Evolutionary conservation across 2,329 filamentous ascomycete species (phyloP).

Genomic region (Paecilomyces formosus): DNA sequence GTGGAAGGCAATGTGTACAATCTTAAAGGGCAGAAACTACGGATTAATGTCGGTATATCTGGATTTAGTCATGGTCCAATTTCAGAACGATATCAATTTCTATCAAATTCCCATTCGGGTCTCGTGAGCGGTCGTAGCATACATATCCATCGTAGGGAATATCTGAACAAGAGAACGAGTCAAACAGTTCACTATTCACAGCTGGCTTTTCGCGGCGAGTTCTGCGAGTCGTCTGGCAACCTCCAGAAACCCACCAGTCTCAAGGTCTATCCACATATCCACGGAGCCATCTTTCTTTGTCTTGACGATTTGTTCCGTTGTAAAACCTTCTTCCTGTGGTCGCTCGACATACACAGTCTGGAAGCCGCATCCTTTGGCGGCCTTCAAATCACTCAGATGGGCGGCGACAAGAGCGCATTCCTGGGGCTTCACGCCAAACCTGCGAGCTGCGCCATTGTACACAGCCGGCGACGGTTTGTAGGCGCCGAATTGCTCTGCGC

Average conservation of each 20-base stretch:
- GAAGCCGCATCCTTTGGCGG: constrained; percentile 53
- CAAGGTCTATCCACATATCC: constrained; percentile 48
- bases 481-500: constrained; percentile 56
- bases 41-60: not conserved
- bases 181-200: not conserved
- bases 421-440: constrained; percentile 45
- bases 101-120: not conserved
- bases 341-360: constrained; percentile 64
- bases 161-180: not conserved
- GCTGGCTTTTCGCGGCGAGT: not conserved
- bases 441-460: constrained; percentile 56
- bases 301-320: constrained; percentile 41
- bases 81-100: too few relatives aligned
- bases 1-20: not conserved
- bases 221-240: not conserved
- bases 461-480: constrained; percentile 62
- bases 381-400: constrained; percentile 58
- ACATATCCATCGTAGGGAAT: not conserved
- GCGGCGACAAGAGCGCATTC: constrained; percentile 68
- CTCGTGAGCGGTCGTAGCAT: not conserved
- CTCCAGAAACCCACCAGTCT: constrained; percentile 40
- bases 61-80: too few relatives aligned
- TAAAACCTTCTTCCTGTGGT: constrained; percentile 54
- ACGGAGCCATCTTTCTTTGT: constrained; percentile 49
- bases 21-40: not conserved